A percentile compares a stretch with the other conserved stretches of the same genome.
Evolutionary conservation across 1,139 yeast genomes (phyloP).

Genomic region (Geotrichum carabidarum): DNA sequence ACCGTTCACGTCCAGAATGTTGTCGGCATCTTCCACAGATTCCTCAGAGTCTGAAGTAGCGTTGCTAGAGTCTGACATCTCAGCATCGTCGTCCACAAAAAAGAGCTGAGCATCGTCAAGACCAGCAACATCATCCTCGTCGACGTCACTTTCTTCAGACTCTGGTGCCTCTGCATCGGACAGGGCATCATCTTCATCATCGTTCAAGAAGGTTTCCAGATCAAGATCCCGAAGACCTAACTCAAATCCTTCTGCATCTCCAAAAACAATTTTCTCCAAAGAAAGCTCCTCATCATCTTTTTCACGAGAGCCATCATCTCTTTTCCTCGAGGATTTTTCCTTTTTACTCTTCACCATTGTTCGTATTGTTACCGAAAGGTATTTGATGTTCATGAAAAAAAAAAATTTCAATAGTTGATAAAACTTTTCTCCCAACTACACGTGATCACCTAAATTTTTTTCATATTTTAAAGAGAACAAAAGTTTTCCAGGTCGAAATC

Average conservation of each 20-base stretch:
- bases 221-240: slow-evolving; percentile 56
- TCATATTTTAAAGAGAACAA: neutral
- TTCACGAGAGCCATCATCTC: slow-evolving; percentile 33
- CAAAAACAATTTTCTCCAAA: slow-evolving; percentile 82
- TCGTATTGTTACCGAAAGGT: neutral
- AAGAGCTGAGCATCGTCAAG: slow-evolving; percentile 37
- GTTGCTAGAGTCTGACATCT: slow-evolving; percentile 31
- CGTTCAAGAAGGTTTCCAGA: slow-evolving; percentile 43
- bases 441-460: slow-evolving; percentile 12
- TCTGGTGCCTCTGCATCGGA: slow-evolving; percentile 35
- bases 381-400: slow-evolving; percentile 8
- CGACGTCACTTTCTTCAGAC: slow-evolving; percentile 30
- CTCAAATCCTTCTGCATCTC: slow-evolving; percentile 79
- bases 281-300: slow-evolving; percentile 79
- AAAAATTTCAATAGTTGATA: slow-evolving; percentile 3
- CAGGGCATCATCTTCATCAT: slow-evolving; percentile 44
- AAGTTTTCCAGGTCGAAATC: neutral
- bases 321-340: slow-evolving; percentile 2
- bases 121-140: slow-evolving; percentile 29
- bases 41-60: slow-evolving; percentile 31
- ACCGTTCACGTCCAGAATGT: slow-evolving; percentile 32
- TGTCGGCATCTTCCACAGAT: slow-evolving; percentile 38
- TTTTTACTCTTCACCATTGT: slow-evolving; percentile 13
- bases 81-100: slow-evolving; percentile 37
- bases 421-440: slow-evolving; percentile 19